Percentiles rank a stretch among this genome's conserved stretches.
These are phyloP conservation scores for Kodamaea sp. DNA, from an alignment of 1,139 yeast species.

Conservation along the genomic window DNA sequence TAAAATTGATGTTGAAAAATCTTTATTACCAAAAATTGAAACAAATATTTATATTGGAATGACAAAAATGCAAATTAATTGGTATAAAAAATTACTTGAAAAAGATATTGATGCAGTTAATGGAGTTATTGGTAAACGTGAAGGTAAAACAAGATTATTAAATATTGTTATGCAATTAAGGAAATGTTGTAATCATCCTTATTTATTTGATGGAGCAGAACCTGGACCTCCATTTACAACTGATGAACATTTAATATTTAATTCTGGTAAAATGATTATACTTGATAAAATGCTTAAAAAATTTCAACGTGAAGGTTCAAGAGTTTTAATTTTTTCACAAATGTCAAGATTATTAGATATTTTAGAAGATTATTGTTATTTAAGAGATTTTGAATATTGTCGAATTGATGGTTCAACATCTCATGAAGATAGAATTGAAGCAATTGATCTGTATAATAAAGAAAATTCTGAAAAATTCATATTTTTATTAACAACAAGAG, in stretches of 20 bases:
- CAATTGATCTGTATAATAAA: slow-evolving; percentile 86
- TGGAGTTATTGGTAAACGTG: slow-evolving; percentile 84
- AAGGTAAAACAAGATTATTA: slow-evolving; percentile 82
- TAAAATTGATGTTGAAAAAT: slow-evolving; percentile 88
- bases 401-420: slow-evolving; percentile 94
- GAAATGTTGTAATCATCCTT: slow-evolving; percentile 96
- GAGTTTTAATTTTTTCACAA: slow-evolving; percentile 90
- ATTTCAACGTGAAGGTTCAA: slow-evolving; percentile 72
- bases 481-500: slow-evolving; percentile 88
- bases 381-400: slow-evolving; percentile 81
- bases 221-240: slow-evolving; percentile 99
- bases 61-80: slow-evolving; percentile 89
- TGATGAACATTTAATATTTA: slow-evolving; percentile 85
- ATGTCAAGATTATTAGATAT: slow-evolving; percentile 93
- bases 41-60: slow-evolving; percentile 86
- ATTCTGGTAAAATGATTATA: slow-evolving; percentile 87
- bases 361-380: slow-evolving; percentile 84
- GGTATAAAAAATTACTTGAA: slow-evolving; percentile 87
- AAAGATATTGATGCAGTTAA: slow-evolving; percentile 96
- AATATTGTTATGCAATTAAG: slow-evolving; percentile 96
- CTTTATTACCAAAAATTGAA: slow-evolving; percentile 86
- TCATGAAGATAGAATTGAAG: slow-evolving; percentile 88
- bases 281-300: slow-evolving; percentile 78
- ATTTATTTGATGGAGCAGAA: slow-evolving; percentile 95
- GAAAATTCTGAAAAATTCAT: slow-evolving; percentile 82